Evolutionary conservation across 768 basidiomycete species (phyloP).

Genomic region (Kwoniella sp.): DNA sequence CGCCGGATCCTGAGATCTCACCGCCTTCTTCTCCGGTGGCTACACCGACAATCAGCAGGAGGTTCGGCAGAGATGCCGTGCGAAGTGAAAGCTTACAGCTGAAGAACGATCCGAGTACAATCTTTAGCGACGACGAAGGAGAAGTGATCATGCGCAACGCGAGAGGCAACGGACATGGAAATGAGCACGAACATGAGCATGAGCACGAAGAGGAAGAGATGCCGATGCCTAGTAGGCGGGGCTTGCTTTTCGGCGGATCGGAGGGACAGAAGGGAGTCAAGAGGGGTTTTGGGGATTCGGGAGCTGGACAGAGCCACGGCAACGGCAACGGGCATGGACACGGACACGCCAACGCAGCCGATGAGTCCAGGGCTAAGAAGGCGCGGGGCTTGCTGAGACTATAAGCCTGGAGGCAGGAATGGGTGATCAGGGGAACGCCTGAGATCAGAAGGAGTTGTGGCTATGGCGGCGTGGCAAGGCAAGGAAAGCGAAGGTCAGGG

Average conservation of each 20-base stretch:
- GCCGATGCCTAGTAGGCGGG: slow-evolving; percentile 19
- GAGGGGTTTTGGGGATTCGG: slow-evolving; percentile 9
- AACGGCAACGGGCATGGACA: too few species aligned
- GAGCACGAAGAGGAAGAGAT: slow-evolving; percentile 9
- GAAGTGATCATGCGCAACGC: slow-evolving; percentile 18
- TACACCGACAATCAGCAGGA: slow-evolving; percentile 15
- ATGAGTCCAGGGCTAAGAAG: slow-evolving; percentile 8
- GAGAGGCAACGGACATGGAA: not conserved
- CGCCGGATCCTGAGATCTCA: slow-evolving; percentile 14
- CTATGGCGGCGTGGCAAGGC: too few species aligned
- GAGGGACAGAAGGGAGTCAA: slow-evolving; percentile 8
- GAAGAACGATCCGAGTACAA: not conserved
- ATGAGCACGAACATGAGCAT: slow-evolving; percentile 4
- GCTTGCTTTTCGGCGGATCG: slow-evolving; percentile 19
- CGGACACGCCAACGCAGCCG: not conserved
- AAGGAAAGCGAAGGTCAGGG: too few species aligned
- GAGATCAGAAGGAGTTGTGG: too few species aligned
- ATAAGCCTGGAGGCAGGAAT: not conserved
- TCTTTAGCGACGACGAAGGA: slow-evolving; percentile 24
- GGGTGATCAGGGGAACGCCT: too few species aligned
- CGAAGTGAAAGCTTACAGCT: not conserved
- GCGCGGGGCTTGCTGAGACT: slow-evolving; percentile 16
- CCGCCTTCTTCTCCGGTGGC: slow-evolving; percentile 22
- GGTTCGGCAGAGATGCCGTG: slow-evolving; percentile 8
- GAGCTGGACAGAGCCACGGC: not conserved